Base-by-base conservation (phyloP, 306 rosid species). In the Mimosa pudica region DNA sequence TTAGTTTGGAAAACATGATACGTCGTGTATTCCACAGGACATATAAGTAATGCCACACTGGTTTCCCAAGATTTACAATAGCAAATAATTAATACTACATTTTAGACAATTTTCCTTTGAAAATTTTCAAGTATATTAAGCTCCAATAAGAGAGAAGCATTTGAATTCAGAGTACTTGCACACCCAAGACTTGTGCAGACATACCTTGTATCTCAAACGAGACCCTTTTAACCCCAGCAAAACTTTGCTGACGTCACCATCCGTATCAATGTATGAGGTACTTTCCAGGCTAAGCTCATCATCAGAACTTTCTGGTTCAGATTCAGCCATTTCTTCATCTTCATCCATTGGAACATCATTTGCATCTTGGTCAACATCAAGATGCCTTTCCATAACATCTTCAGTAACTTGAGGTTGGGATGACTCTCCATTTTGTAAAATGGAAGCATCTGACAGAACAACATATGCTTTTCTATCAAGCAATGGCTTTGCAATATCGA, bases 381-480 rank as follows among this genome's bases (percentile, higher is more conserved):
- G 74, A 70, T 89, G 82, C 80, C 83, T 44, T 82, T 82, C 86
- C 84, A 64, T 58, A 65, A 30, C 82, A 73, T 89, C 85, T 24
- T 90, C 88, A 11, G 90, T 72, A 78, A 46, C 62, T 76, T 61
- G 80, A 42, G 84, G 84, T 20, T 67, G 72, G 41, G 82, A 84
- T 41, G 88, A 82, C 84, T 83, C 93, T 20, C 73, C 91, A 78
- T 87, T 89, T 86, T 85, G 91, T 79, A 81, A 73, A 77, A 70
- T 65, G 68, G 93, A 76, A 86, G 81, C 81, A 84, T 93, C 94
- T 10, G 98, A 96, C 75, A 96, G 82, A 84, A 91, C 90, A 66
- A 74, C 97, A 64, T 96, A 93, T 33, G 81, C 85, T 75, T 66
- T 87, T 88, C 80, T 82, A 81, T 96, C 97, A 67, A 96, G 99